These are phyloP conservation scores for Phoma herbarum DNA, from an alignment of 2,329 filamentous ascomycete genomes.

Conservation along the genomic window DNA sequence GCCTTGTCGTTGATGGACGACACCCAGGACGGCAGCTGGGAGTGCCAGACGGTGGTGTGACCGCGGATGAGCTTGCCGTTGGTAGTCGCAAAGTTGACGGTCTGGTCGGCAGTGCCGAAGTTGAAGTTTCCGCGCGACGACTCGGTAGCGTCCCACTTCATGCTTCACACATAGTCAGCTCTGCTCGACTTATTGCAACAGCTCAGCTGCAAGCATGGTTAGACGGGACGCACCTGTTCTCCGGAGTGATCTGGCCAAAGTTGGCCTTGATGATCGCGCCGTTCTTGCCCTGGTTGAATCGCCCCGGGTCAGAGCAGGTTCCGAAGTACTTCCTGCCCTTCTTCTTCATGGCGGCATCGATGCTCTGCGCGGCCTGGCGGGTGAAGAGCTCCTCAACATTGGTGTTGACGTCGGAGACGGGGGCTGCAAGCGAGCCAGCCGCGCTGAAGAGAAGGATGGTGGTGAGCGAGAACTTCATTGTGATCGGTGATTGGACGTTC, in stretches of 20 bases:
- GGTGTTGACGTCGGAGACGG: slow-evolving; percentile 36
- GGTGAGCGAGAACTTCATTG: slow-evolving; percentile 46
- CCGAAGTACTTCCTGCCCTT: slow-evolving; percentile 75
- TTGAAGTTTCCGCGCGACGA: slow-evolving; percentile 53
- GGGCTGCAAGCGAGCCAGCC: slow-evolving; percentile 36
- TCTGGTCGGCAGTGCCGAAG: slow-evolving; percentile 65
- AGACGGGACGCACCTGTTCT: slow-evolving; percentile 61
- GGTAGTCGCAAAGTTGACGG: slow-evolving; percentile 64
- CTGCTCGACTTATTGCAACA: neutral
- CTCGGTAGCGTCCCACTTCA: slow-evolving; percentile 73
- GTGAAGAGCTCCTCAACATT: slow-evolving; percentile 35
- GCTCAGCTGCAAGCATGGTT: neutral
- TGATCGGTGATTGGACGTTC: slow-evolving; percentile 6
- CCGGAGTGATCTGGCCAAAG: slow-evolving; percentile 72
- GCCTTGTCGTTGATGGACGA: slow-evolving; percentile 62
- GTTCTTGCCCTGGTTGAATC: slow-evolving; percentile 61
- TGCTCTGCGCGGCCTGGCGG: slow-evolving; percentile 55
- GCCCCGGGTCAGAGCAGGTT: slow-evolving; percentile 64
- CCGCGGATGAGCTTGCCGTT: slow-evolving; percentile 70
- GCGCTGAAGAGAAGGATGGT: slow-evolving; percentile 41
- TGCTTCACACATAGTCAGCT: slow-evolving; percentile 49
- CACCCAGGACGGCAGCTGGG: slow-evolving; percentile 65
- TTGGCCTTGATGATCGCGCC: slow-evolving; percentile 67
- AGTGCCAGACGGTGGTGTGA: slow-evolving; percentile 73
- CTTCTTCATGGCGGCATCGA: slow-evolving; percentile 66